Conservation (phyloP, 345 rosid genomes). For the Pistacia vera region DNA sequence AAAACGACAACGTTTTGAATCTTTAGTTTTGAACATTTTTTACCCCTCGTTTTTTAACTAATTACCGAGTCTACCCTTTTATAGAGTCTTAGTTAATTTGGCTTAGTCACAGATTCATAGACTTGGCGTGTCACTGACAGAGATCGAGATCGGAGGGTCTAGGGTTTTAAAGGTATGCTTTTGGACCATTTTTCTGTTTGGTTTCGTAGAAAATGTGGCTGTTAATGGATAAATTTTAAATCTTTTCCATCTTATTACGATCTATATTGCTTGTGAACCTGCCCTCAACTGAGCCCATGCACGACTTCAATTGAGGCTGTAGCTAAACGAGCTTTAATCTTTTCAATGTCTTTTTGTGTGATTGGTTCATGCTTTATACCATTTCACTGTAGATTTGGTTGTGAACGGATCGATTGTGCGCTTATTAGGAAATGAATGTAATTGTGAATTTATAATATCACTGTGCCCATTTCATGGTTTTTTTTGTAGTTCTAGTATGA, state of each 20-base stretch:
- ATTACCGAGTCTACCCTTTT: neutral
- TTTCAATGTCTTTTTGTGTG: neutral
- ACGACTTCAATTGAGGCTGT: neutral
- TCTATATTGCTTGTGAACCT: neutral
- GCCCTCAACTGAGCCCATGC: neutral
- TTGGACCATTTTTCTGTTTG: neutral
- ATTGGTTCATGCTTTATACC: neutral
- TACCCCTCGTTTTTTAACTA: neutral
- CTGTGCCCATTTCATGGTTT: too few relatives aligned
- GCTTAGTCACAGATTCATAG: neutral
- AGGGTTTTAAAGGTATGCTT: slow-evolving; percentile 14
- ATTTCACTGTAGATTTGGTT: neutral
- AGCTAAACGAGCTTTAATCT: neutral
- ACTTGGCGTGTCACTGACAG: neutral
- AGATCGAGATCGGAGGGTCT: slow-evolving; percentile 11
- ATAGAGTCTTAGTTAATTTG: neutral
- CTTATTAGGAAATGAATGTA: neutral
- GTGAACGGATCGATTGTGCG: neutral
- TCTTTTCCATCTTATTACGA: neutral
- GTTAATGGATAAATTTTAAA: neutral
- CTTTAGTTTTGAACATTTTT: neutral
- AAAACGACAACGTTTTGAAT: neutral
- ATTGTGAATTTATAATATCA: neutral
- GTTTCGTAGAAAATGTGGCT: neutral
- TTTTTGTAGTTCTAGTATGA: neutral